Evolutionary conservation across 73 alveolate species (phyloP), one percentile per base, ranked within the genome.

Genomic region (Paramecium sexaurelia): DNA sequence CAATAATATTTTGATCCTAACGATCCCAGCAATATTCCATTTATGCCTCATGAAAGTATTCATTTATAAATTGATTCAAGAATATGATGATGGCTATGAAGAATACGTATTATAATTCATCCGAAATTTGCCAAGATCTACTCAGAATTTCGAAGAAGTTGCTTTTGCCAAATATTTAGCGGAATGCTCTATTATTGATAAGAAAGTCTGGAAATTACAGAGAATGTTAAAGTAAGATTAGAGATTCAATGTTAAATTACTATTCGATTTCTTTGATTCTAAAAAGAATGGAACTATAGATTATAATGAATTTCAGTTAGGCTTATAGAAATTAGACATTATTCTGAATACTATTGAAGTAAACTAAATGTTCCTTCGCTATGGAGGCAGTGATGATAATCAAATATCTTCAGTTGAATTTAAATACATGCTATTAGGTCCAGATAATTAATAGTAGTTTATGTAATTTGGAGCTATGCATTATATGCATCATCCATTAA

Each of bases 211-310:
- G 40, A 24, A 19, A 41, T 45, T 78, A 3, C 45, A 78, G 51
- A 22, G 29, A 15, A 17, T 43, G 32, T 13, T 78, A 11, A 78
- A 41, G 24, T 13, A 78, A 29, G 90, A 78, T 78, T 61, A 32
- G 19, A 78, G 90, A 78, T 78, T 78, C 29, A 78, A 45, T 78
- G 68, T 26, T 20, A 78, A 45, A 61, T 24, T 78, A 17, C 55
- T 78, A 13, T 78, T 78, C 41, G 90, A 78, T 78, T 78, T 78
- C 55, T 78, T 78, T 45, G 90, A 78, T 78, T 78, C 75, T 22
- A 78, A 78, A 22, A 37, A 33, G 55, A 41, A 39, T 39, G 55
- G 45, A 29, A 29, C 71, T 9, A 41, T 78, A 6, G 90, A 78
- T 41, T 78, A 37, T 78, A 78, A 41, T 78, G 90, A 78, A 24